phyloP scores from a whole-genome alignment of 148 eudicot species.

The Polygonum aviculare region DNA sequence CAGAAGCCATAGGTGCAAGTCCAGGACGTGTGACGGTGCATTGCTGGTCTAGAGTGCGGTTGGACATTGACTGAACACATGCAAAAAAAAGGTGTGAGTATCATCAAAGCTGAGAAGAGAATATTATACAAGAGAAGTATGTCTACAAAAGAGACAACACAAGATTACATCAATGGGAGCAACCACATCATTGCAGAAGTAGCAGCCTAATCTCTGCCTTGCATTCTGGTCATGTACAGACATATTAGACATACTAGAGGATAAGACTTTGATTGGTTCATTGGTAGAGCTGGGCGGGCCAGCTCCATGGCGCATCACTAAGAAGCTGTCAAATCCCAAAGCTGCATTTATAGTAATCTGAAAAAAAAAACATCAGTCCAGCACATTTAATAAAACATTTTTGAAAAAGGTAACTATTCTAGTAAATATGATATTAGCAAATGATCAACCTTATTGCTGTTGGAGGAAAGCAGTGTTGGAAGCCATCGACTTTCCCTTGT shows the following conservation, averaged over 20 bases:
- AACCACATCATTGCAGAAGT: slow-evolving; percentile 95
- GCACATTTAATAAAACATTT: background rate
- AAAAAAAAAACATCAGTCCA: background rate
- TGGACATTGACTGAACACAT: slow-evolving; percentile 67
- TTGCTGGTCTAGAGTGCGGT: slow-evolving; percentile 94
- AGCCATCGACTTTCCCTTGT: slow-evolving; percentile 99
- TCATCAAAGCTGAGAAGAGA: background rate
- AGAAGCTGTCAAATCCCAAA: slow-evolving; percentile 88
- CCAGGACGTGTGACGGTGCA: slow-evolving; percentile 99
- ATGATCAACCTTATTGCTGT: slow-evolving; percentile 58
- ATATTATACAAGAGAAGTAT: background rate
- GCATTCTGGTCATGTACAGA: slow-evolving; percentile 29
- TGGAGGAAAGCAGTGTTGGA: slow-evolving; percentile 69
- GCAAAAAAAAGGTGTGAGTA: slow-evolving; percentile 1
- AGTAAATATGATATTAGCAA: background rate
- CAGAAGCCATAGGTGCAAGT: slow-evolving; percentile 94
- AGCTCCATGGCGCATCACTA: slow-evolving; percentile 96
- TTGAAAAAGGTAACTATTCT: background rate
- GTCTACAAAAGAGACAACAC: background rate
- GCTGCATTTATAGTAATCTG: slow-evolving; percentile 83
- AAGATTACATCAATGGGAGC: slow-evolving; percentile 80
- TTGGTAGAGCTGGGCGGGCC: slow-evolving; percentile 37
- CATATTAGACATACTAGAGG: slow-evolving; percentile 36
- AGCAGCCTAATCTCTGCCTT: slow-evolving; percentile 72
- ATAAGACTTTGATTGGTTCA: slow-evolving; percentile 21